Conservation (phyloP, 108 stramenopile genomes). For the Epipyxis sp. region DNA sequence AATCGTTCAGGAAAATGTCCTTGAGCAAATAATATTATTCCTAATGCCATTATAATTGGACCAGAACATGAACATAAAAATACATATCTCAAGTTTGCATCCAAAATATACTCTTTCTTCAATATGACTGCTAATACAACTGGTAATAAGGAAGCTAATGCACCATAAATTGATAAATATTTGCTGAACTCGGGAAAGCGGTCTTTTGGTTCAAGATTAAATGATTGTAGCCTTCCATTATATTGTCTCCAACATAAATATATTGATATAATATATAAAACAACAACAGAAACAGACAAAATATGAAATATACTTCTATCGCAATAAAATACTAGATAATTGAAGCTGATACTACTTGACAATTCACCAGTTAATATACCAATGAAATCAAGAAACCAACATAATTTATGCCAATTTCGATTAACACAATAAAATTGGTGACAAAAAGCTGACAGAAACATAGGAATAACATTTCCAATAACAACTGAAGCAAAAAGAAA, state of each 20-base stretch:
- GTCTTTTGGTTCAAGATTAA: neutral
- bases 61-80: neutral
- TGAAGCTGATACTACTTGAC: neutral
- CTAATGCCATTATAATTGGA: neutral
- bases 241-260: neutral
- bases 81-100: neutral
- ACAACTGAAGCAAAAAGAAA: neutral
- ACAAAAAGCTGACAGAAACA: neutral
- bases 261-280: neutral
- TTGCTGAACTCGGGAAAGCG: slow-evolving; percentile 4
- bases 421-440: neutral
- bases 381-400: neutral
- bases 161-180: neutral
- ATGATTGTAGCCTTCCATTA: neutral
- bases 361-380: neutral
- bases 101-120: neutral
- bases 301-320: too few species aligned
- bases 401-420: neutral
- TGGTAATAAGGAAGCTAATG: neutral
- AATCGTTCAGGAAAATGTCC: neutral
- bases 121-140: neutral
- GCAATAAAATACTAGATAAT: neutral
- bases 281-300: neutral
- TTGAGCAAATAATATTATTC: neutral
- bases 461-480: neutral